Evolutionary conservation across 495 filamentous ascomycete genomes (phyloP).

Genomic region (Lichenothelia convexa): DNA sequence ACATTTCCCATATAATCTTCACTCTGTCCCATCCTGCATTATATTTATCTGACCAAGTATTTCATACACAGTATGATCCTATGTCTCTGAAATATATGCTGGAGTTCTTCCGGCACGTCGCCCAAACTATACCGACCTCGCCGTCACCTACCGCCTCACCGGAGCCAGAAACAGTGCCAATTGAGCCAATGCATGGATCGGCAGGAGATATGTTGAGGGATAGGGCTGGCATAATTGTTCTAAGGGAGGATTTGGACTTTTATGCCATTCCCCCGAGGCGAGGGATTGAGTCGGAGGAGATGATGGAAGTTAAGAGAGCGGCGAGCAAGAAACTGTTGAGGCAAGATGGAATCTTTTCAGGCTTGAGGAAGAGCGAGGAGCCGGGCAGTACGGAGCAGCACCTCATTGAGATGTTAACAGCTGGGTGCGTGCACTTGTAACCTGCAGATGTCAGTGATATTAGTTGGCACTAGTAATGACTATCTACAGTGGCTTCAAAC

Average conservation of each 20-base stretch:
- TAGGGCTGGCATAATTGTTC: conserved; percentile 89
- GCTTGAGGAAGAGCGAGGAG: conserved; percentile 85
- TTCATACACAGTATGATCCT: conserved; percentile 70
- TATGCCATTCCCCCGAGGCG: conserved; percentile 83
- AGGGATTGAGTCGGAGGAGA: conserved; percentile 72
- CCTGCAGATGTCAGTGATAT: too few species aligned
- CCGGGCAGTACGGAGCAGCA: conserved; percentile 94
- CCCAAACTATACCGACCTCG: conserved; percentile 72
- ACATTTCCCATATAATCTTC: too few species aligned
- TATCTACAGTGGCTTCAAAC: conserved; percentile 72
- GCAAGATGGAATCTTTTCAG: conserved; percentile 94
- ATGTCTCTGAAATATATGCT: conserved; percentile 96
- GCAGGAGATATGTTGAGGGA: conserved; percentile 64
- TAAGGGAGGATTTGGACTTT: conserved; percentile 93
- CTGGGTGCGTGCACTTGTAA: conserved; percentile 50
- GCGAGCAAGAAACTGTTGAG: conserved; percentile 68
- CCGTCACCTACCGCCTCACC: conserved; percentile 34
- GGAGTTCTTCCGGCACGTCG: conserved; percentile 92
- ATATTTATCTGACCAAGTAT: conserved; percentile 37
- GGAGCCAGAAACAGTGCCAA: conserved; percentile 38
- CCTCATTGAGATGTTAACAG: conserved; percentile 97
- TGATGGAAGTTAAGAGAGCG: conserved; percentile 94
- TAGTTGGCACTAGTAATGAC: neutral
- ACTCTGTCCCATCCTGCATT: conserved; percentile 28
- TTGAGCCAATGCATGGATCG: conserved; percentile 50